Base-by-base conservation (phyloP, 2,329 filamentous ascomycete species). In the Phaeophleospora eucalypticola region DNA sequence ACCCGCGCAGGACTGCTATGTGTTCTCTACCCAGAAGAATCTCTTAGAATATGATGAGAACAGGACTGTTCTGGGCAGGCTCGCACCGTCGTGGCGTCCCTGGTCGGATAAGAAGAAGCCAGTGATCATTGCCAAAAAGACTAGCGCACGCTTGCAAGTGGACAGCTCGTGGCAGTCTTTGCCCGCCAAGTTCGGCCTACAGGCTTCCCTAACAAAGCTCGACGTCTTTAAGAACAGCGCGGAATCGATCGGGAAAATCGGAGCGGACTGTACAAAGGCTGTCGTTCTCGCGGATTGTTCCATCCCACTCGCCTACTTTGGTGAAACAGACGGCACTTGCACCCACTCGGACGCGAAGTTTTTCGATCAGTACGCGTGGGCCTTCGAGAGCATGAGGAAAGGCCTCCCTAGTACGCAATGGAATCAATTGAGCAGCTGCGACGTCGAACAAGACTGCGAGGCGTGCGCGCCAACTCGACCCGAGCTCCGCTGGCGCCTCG, bases 1-100 rank as follows among this genome's bases (percentile, higher is more conserved):
- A 20, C 61, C 70, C 0, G 58, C 67, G 0, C 46, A 73, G 4
- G 80, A 84, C 57, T 62, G 61, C 2, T 82, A 82, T 54, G 75
- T 83, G 0, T 81, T 86, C 55, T 73, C 80, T 2, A 54, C 69
- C 4, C 70, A 76, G 38, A 72, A 72, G 46, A 62, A 65, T 7
- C 67, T 72, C 3, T 63, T 77, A 4, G 64, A 71, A 12, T 72
- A 73, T 32, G 72, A 74, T 15, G 70, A 77, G 36, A 48, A 65
- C 4, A 71, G 80, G 27, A 56, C 66, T 2, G 63, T 68, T 2
- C 54, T 80, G 24, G 78, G 73, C 2, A 66, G 65, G 12, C 43
- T 82, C n/a, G 62, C 69, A 4, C 61, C 67, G n/a, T 48, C 48
- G 8, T 80, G 76, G 71, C 61, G 69, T 20, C 70, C 72, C 12